Conservation (phyloP, 345 rosid genomes). For the Populus nigra region DNA sequence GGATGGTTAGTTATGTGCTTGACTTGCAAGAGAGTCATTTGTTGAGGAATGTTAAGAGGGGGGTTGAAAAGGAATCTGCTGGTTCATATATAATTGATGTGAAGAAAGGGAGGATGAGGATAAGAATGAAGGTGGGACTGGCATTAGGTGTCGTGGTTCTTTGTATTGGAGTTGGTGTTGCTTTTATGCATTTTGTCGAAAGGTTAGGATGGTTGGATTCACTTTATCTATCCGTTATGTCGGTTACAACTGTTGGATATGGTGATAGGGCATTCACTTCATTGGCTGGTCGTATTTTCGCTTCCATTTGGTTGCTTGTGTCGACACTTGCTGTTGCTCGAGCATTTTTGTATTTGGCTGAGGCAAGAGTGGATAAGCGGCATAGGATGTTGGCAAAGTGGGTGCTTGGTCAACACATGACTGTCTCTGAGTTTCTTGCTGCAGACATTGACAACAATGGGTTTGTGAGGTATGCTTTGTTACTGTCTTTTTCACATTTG, state of each 20-base stretch:
- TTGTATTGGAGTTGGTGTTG: slow-evolving; percentile 78
- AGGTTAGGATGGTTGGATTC: slow-evolving; percentile 77
- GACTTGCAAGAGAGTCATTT: slow-evolving; percentile 84
- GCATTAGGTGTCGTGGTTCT: slow-evolving; percentile 83
- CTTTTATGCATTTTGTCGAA: slow-evolving; percentile 79
- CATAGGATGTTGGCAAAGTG: slow-evolving; percentile 69
- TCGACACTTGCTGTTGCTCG: slow-evolving; percentile 86
- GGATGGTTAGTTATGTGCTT: slow-evolving; percentile 82
- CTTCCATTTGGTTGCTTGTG: slow-evolving; percentile 84
- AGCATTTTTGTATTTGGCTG: slow-evolving; percentile 78
- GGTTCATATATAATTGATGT: slow-evolving; percentile 72
- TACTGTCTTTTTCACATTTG: not conserved
- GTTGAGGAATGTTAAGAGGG: slow-evolving; percentile 53
- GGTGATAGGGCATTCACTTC: slow-evolving; percentile 78
- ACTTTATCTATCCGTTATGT: slow-evolving; percentile 88
- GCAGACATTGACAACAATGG: slow-evolving; percentile 87
- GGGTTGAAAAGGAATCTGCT: slow-evolving; percentile 30
- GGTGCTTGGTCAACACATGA: slow-evolving; percentile 82
- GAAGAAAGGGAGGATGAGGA: slow-evolving; percentile 94
- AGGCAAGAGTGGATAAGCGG: slow-evolving; percentile 86
- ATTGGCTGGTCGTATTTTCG: slow-evolving; percentile 65
- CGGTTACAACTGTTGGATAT: slow-evolving; percentile 89
- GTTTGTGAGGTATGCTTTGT: slow-evolving; percentile 58
- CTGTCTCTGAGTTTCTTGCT: slow-evolving; percentile 75
- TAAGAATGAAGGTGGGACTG: slow-evolving; percentile 86